These are phyloP conservation scores for Saccharomycopsis capsularis DNA, from an alignment of 805 yeast species.

Conservation along the genomic window DNA sequence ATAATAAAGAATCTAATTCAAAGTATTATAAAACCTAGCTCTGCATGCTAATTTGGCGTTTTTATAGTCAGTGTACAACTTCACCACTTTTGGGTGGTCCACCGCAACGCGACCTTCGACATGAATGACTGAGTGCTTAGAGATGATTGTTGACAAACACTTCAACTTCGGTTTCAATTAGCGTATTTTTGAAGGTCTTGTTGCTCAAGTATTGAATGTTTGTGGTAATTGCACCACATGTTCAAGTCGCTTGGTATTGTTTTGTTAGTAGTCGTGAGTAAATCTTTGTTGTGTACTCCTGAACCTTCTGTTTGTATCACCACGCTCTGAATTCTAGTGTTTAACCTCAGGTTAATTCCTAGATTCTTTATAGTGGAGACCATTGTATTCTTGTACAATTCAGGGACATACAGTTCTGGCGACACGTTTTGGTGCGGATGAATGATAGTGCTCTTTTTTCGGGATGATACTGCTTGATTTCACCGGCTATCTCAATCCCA, in stretches of 20 bases:
- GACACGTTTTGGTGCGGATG: constrained; percentile 38
- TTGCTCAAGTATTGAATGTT: constrained; percentile 29
- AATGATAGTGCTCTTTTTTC: constrained; percentile 32
- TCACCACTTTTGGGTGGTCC: constrained; percentile 3
- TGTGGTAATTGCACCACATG: constrained; percentile 34
- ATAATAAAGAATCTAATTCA: too few relatives aligned
- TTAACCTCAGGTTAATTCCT: constrained; percentile 27
- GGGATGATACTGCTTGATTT: constrained; percentile 34
- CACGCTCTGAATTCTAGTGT: constrained; percentile 28
- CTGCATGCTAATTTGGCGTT: constrained; percentile 4
- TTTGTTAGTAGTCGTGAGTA: constrained; percentile 10
- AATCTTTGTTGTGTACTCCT: background rate
- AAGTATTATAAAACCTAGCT: too few relatives aligned
- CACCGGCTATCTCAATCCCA: constrained; percentile 46
- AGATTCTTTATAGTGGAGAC: constrained; percentile 14
- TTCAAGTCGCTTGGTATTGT: constrained; percentile 27
- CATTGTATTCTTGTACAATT: constrained; percentile 23
- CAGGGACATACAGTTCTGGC: constrained; percentile 30
- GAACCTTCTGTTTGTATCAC: background rate
- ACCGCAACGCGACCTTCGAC: constrained; percentile 8
- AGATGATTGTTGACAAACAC: constrained; percentile 26
- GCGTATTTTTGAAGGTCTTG: constrained; percentile 22
- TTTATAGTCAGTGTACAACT: constrained; percentile 11
- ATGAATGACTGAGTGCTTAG: too few relatives aligned
- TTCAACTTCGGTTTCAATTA: constrained; percentile 27